Evolutionary conservation across 1,284 basidiomycete species (phyloP), one percentile per base, ranked within the genome.

Genomic region (Abortiporus biennis): DNA sequence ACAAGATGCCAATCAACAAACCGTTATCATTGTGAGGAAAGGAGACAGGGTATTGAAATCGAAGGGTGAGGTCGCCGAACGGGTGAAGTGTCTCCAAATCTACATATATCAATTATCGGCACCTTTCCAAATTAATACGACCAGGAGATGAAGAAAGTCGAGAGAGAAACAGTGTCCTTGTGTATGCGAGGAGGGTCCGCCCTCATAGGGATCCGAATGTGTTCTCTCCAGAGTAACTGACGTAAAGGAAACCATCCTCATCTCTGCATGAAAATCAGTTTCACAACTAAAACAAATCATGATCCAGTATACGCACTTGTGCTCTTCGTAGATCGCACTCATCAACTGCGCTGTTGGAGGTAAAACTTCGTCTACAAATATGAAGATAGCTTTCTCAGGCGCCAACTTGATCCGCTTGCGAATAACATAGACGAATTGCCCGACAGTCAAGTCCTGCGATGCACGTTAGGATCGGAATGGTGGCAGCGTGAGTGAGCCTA

Each of bases 351-450:
- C 95, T 2, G 96, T 98, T 36, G 96, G 95, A 41, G 96, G 96
- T 31, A 99, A 78, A 44, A 99, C 92, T 65, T 99, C 96, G 57
- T 99, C 93, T 38, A 98, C 93, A 59, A 97, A 98, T 66, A 98
- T 96, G 71, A 97, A 98, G 69, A 98, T 98, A 24, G 96, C 96
- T 72, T 98, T 98, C 78, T 99, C 96, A 13, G 96, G 95, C 25
- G 93, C 91, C 44, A 99, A 83, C 81, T 99, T 99, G 85, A 99
- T 99, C 44, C 96, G 90, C 78, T 99, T 99, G 59, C 96, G 86
- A 62, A 99, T 99, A 35, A 99, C 96, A 64, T 99, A 99, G 47
- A 99, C 96, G 62, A 99, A 99, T 65, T 99, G 93, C 11, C 92
- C 92, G 4, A 99, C 96, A 20, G 96, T 99, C 42, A 99, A 72